A percentile compares a stretch with the other conserved stretches of the same genome.
phyloP scores from a whole-genome alignment of 176 grass and related monocot genomes.

The Triticum dicoccoides region DNA sequence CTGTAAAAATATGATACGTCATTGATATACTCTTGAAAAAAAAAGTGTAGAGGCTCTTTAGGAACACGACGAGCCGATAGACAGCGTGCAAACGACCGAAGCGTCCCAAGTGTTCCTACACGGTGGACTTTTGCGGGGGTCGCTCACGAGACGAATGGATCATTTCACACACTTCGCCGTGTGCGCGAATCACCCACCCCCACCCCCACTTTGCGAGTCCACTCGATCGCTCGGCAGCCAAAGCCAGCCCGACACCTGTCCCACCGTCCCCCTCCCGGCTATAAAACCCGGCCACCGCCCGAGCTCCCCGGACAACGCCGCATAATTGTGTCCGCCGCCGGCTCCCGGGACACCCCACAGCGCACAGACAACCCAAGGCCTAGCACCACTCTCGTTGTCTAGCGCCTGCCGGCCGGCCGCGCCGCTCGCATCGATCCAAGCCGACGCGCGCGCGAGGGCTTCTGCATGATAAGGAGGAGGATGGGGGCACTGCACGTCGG shows the following conservation, averaged over 20 bases:
- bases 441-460: not conserved
- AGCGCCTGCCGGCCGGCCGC: not conserved
- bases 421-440: slow-evolving; percentile 6
- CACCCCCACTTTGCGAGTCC: slow-evolving; percentile 35
- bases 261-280: not conserved
- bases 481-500: slow-evolving; percentile 76
- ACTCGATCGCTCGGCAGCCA: not conserved
- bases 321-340: slow-evolving; percentile 41
- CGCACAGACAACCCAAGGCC: slow-evolving; percentile 1
- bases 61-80: not conserved
- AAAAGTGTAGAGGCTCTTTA: too few relatives aligned
- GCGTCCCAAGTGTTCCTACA: slow-evolving; percentile 1
- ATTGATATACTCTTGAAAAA: too few relatives aligned
- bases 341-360: slow-evolving; percentile 27
- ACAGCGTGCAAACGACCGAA: not conserved
- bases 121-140: not conserved
- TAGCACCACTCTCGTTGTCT: not conserved
- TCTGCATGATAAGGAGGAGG: slow-evolving; percentile 35
- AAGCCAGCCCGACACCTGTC: slow-evolving; percentile 14
- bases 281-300: slow-evolving; percentile 37
- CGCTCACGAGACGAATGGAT: not conserved
- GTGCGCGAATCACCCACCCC: slow-evolving; percentile 23
- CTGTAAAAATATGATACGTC: too few relatives aligned
- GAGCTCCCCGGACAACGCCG: not conserved
- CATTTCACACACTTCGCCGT: not conserved